Evolutionary conservation across 352 stramenopile genomes (phyloP).

Genomic region (Globisporangium spinosum): DNA sequence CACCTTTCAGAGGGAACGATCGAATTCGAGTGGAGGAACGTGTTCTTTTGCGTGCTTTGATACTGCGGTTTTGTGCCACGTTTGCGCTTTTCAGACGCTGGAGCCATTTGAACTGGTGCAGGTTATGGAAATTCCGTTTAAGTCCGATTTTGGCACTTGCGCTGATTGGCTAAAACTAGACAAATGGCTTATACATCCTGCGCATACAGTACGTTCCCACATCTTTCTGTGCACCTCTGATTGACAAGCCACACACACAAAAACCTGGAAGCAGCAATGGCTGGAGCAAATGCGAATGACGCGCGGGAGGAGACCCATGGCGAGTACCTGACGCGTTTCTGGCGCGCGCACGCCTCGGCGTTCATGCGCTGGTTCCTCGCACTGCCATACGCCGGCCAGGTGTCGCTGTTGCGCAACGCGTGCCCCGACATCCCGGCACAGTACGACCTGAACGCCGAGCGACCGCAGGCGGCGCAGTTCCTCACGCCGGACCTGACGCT

Average conservation of each 20-base stretch:
- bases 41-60: too few species aligned
- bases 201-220: neutral
- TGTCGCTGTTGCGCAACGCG: constrained; percentile 75
- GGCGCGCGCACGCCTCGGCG: constrained; percentile 55
- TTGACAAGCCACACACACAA: constrained; percentile 1
- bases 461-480: constrained; percentile 58
- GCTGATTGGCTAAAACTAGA: neutral
- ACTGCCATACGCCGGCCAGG: constrained; percentile 69
- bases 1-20: too few species aligned
- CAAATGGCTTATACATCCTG: neutral
- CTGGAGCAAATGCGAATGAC: constrained; percentile 23
- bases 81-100: too few species aligned
- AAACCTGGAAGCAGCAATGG: constrained; percentile 19
- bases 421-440: constrained; percentile 66
- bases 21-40: too few species aligned
- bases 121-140: too few species aligned
- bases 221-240: neutral
- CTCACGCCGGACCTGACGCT: constrained; percentile 72
- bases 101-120: too few species aligned
- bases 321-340: constrained; percentile 72
- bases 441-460: constrained; percentile 44
- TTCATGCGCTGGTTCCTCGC: constrained; percentile 87
- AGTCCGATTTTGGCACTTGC: too few species aligned
- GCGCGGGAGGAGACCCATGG: constrained; percentile 32
- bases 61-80: too few species aligned